Base-by-base conservation (phyloP, 2,329 filamentous ascomycete genomes). In the Aspergillus ibericus region DNA sequence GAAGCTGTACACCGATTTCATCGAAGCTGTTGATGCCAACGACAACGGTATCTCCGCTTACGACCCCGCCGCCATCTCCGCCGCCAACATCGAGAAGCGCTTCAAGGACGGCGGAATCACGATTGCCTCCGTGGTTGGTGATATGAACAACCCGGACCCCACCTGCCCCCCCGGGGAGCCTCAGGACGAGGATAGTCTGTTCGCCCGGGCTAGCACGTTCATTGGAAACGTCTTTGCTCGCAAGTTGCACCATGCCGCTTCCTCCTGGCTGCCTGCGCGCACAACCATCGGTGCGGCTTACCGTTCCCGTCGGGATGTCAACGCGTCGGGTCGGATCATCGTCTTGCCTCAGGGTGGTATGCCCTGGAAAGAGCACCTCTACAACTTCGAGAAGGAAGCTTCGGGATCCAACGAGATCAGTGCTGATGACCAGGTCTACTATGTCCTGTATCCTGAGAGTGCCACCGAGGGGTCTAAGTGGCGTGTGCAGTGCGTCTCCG, bases 281-380 rank as follows among this genome's bases (percentile, higher is more conserved):
- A 82, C 87, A 35, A 83, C 92, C 55, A 92, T 98, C 49, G 85
- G 87, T 65, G 78, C 84, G 42, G 92, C 93, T 9, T 96, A 95
- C 73, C 80, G 82, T 34, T 83, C 83, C 63, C 87, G 93, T 56
- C 70, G 66, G 49, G 80, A 89, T 65, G 84, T 86, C 71, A 90
- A 96, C 72, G 70, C 87, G 9, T 80, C 88, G 64, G 93, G 93
- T 57, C 87, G 91, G 62, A 85, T 98, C 60, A 82, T 98, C 69
- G 88, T 97, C 25, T 83, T 99, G 57, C 85, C 89, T 63, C 87
- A 90, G 72, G 87, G 89, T 59, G 90, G 78, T 15, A 71, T 93
- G 60, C 93, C 93, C 1, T 98, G 95, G 95, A 95, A 96, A 75
- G 93, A 98, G 71, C 95, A 99, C 75, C 83, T 99, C 16, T 98